phyloP scores from a whole-genome alignment of 441 rosid species.

The Rhodomyrtus psidioides region DNA sequence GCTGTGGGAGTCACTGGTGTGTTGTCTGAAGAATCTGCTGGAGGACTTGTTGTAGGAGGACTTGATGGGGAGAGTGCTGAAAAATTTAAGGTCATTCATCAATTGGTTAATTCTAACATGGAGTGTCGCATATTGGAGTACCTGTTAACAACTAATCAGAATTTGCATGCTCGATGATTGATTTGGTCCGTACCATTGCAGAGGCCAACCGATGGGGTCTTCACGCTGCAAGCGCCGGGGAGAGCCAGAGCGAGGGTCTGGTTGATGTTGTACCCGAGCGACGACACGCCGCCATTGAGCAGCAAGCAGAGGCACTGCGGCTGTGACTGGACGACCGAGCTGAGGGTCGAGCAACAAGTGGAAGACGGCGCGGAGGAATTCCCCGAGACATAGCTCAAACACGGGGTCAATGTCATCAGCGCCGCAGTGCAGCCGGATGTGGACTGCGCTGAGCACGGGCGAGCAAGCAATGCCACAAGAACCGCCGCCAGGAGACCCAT shows the following conservation, averaged over 20 bases:
- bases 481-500: background rate
- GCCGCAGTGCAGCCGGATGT: slow-evolving; percentile 3
- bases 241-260: slow-evolving; percentile 45
- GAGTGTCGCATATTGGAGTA: slow-evolving; percentile 13
- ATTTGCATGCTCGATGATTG: background rate
- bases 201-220: slow-evolving; percentile 32
- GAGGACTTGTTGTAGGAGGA: slow-evolving; percentile 15
- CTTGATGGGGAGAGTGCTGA: slow-evolving; percentile 20
- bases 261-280: slow-evolving; percentile 43
- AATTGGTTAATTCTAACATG: slow-evolving; percentile 10
- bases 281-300: slow-evolving; percentile 29
- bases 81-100: background rate
- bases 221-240: slow-evolving; percentile 37
- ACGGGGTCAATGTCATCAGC: slow-evolving; percentile 37
- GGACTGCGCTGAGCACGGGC: background rate
- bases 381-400: slow-evolving; percentile 55
- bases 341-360: slow-evolving; percentile 58
- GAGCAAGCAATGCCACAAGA: background rate
- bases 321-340: slow-evolving; percentile 36
- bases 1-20: slow-evolving; percentile 20
- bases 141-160: slow-evolving; percentile 9
- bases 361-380: slow-evolving; percentile 56
- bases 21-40: slow-evolving; percentile 12
- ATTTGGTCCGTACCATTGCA: slow-evolving; percentile 29
- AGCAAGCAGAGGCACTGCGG: slow-evolving; percentile 53